Conservation (phyloP, 2,329 filamentous ascomycete species). For the Ophioceras dolichostomum region DNA sequence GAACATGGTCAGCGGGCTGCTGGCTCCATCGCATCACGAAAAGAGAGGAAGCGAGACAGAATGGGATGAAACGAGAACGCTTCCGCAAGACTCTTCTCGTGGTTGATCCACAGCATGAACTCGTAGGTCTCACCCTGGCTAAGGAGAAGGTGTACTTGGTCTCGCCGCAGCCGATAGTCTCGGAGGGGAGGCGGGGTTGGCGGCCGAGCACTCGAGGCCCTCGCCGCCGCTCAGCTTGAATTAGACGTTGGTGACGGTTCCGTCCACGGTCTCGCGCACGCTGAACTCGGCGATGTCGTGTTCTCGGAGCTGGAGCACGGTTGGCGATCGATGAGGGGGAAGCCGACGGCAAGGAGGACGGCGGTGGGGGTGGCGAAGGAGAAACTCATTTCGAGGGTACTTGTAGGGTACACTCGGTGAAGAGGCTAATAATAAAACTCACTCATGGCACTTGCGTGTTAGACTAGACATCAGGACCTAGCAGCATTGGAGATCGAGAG, state of each 20-base stretch:
- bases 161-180: not conserved
- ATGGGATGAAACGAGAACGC: too few species aligned
- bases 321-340: not conserved
- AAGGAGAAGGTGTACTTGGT: not conserved
- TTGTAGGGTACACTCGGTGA: too few species aligned
- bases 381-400: too few species aligned
- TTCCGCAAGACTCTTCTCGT: not conserved
- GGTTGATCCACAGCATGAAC: not conserved
- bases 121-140: not conserved
- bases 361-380: slow-evolving; percentile 1
- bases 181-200: not conserved
- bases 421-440: too few species aligned
- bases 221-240: not conserved
- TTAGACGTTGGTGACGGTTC: not conserved
- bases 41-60: too few species aligned
- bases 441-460: too few species aligned
- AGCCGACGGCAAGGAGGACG: not conserved
- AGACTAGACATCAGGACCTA: too few species aligned
- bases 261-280: not conserved
- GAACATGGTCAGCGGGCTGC: too few species aligned
- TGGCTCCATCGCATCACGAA: too few species aligned
- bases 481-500: too few species aligned
- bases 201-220: not conserved
- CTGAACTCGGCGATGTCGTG: not conserved
- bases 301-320: not conserved